Conservation (phyloP, 2,329 filamentous ascomycete genomes). For the Fusarium musae region DNA sequence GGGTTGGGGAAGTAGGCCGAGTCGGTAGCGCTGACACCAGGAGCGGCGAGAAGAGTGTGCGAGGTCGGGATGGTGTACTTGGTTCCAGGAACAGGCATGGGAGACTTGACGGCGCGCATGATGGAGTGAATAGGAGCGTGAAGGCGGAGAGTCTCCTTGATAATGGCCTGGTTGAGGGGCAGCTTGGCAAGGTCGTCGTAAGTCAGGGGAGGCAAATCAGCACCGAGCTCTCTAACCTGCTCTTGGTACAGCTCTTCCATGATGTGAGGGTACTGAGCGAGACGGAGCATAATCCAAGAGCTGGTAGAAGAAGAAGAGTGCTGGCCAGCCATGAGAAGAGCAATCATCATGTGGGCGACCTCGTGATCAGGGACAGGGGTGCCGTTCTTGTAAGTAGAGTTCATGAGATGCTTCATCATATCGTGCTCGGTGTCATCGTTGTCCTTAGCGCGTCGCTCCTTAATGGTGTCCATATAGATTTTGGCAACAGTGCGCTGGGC, state of each 20-base stretch:
- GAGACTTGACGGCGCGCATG: constrained; percentile 89
- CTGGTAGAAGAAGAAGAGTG: constrained; percentile 88
- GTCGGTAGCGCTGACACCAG: constrained; percentile 81
- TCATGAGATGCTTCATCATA: constrained; percentile 93
- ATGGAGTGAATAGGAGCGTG: constrained; percentile 96
- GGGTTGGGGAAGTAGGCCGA: constrained; percentile 84
- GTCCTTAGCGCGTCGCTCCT: constrained; percentile 69
- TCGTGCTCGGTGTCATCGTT: constrained; percentile 68
- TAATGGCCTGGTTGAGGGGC: constrained; percentile 82
- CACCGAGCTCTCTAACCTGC: constrained; percentile 78
- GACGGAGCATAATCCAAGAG: constrained; percentile 85
- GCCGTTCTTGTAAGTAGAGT: constrained; percentile 85
- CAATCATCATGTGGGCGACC: constrained; percentile 94
- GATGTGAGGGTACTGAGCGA: constrained; percentile 81
- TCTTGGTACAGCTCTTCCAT: constrained; percentile 86
- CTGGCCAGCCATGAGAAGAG: constrained; percentile 90
- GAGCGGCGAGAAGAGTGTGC: constrained; percentile 85
- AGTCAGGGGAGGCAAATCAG: constrained; percentile 77
- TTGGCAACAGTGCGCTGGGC: constrained; percentile 84
- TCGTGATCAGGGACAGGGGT: constrained; percentile 82
- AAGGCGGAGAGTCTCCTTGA: constrained; percentile 92
- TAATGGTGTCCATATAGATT: constrained; percentile 85
- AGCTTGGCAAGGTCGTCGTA: constrained; percentile 84
- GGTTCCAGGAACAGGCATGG: constrained; percentile 85
- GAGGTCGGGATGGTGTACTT: constrained; percentile 83